These are phyloP conservation scores for Collybia nuda DNA, from an alignment of 768 basidiomycete genomes.

Conservation along the genomic window DNA sequence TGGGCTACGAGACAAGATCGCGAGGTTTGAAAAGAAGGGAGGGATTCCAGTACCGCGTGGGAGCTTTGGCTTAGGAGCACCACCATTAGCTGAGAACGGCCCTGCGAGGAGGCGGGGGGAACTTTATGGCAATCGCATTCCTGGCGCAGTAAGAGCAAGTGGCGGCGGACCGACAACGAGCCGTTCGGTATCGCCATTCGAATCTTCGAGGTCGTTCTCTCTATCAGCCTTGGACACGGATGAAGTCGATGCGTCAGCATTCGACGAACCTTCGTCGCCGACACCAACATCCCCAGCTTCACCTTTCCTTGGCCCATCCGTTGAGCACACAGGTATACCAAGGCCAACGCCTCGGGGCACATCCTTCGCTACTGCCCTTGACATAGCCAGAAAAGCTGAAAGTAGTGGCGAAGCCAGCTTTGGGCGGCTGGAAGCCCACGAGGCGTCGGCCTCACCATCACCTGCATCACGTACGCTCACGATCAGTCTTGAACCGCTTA, in stretches of 20 bases:
- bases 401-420: constrained; percentile 18
- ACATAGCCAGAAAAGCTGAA: constrained; percentile 38
- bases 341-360: constrained; percentile 25
- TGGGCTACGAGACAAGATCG: constrained; percentile 65
- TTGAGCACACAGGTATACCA: constrained; percentile 11
- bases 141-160: constrained; percentile 32
- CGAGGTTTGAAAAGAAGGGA: constrained; percentile 78
- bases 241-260: constrained; percentile 17
- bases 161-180: constrained; percentile 25
- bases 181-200: constrained; percentile 23
- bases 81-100: constrained; percentile 48
- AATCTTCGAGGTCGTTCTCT: constrained; percentile 28
- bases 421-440: constrained; percentile 10
- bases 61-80: constrained; percentile 68
- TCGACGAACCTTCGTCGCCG: constrained; percentile 20
- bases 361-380: constrained; percentile 39
- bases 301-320: constrained; percentile 7
- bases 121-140: constrained; percentile 74
- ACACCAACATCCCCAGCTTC: constrained; percentile 27
- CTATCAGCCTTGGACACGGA: constrained; percentile 16
- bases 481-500: too few relatives aligned
- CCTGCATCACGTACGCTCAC: not conserved
- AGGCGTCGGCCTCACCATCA: constrained; percentile 12
- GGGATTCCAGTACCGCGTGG: constrained; percentile 75
- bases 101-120: constrained; percentile 57